A percentile compares a stretch with the other conserved stretches of the same genome.
phyloP scores from a whole-genome alignment of 352 stramenopile species.

The Globisporangium paroecandrum region DNA sequence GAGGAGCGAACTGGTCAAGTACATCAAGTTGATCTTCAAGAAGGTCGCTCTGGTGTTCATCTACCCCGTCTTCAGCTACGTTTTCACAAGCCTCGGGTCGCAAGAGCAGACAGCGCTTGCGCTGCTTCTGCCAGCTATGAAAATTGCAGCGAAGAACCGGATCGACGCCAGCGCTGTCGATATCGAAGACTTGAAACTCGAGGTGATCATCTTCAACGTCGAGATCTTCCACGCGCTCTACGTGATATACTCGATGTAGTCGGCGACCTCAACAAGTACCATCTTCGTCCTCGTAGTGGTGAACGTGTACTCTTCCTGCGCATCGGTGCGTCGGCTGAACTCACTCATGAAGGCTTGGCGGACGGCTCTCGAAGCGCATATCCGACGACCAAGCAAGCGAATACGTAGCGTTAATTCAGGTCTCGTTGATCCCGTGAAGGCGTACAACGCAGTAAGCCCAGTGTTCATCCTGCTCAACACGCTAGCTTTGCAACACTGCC shows the following conservation, averaged over 20 bases:
- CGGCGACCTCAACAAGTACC: constrained; percentile 23
- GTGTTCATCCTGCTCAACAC: background rate
- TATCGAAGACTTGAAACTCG: constrained; percentile 28
- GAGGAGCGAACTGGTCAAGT: constrained; percentile 12
- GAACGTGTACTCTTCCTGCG: constrained; percentile 29
- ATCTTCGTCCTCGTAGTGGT: constrained; percentile 29
- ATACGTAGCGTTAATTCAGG: background rate
- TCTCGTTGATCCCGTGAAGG: background rate
- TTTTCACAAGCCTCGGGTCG: constrained; percentile 18
- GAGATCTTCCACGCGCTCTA: constrained; percentile 19
- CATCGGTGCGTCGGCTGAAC: constrained; percentile 31
- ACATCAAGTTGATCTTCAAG: constrained; percentile 7
- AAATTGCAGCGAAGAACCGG: constrained; percentile 15
- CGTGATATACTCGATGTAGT: constrained; percentile 38
- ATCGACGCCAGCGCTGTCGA: background rate
- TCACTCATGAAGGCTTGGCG: background rate
- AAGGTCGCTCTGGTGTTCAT: constrained; percentile 18
- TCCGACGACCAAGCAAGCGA: background rate
- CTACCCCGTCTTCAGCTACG: constrained; percentile 31
- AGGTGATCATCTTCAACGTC: constrained; percentile 41
- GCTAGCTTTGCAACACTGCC: background rate
- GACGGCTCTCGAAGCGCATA: background rate
- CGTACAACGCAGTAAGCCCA: background rate
- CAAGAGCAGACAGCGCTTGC: constrained; percentile 17
- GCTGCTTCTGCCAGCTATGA: constrained; percentile 28